Evolutionary conservation across 2,329 filamentous ascomycete species (phyloP).

Genomic region (Penicillium sp.): DNA sequence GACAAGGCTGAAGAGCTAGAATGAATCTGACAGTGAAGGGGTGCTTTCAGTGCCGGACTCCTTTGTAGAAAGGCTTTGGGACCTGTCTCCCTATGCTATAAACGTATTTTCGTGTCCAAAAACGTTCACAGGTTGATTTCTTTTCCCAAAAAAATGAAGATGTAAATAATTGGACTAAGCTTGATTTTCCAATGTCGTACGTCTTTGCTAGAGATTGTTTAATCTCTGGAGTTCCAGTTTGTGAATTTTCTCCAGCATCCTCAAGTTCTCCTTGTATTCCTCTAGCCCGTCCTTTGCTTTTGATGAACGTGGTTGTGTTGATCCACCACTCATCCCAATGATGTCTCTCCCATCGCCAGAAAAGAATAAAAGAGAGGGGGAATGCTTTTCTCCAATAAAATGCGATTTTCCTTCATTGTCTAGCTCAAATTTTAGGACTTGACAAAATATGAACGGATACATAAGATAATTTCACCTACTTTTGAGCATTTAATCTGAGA

Average conservation of each 20-base stretch:
- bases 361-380: not conserved
- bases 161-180: too few species aligned
- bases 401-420: not conserved
- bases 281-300: not conserved
- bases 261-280: not conserved
- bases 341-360: not conserved
- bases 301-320: not conserved
- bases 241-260: not conserved
- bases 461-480: not conserved
- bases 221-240: not conserved
- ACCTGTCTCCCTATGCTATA: too few species aligned
- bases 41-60: too few species aligned
- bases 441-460: not conserved
- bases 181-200: too few species aligned
- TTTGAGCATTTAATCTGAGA: not conserved
- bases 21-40: too few species aligned
- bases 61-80: too few species aligned
- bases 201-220: not conserved
- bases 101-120: too few species aligned
- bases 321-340: not conserved
- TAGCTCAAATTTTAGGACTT: not conserved
- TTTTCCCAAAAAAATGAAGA: too few species aligned
- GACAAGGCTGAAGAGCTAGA: too few species aligned
- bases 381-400: not conserved
- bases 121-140: too few species aligned